Conservation (phyloP, 2,329 filamentous ascomycete species). For the Pezicula radicicola region DNA sequence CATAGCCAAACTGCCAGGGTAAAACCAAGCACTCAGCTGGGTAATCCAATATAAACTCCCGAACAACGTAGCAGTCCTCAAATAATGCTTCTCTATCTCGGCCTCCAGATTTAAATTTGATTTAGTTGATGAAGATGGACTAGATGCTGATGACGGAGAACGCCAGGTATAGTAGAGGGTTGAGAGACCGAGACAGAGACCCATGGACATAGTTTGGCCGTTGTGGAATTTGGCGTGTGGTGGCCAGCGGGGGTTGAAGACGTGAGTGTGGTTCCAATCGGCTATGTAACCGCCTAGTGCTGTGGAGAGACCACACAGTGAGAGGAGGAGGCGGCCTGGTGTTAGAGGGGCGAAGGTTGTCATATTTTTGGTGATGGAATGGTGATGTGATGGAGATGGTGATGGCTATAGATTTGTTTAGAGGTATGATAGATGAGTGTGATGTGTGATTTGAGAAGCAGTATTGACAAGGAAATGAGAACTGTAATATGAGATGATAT, state of each 20-base stretch:
- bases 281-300: constrained; percentile 26
- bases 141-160: neutral
- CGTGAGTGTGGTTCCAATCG: constrained; percentile 41
- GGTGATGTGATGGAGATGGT: no score
- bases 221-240: constrained; percentile 51
- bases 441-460: no score
- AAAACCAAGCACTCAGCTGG: constrained; percentile 39
- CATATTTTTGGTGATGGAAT: no score
- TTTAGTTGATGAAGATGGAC: no score
- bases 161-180: constrained; percentile 35
- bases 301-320: constrained; percentile 15
- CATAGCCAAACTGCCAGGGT: constrained; percentile 38
- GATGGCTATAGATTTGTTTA: no score
- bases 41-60: constrained; percentile 42
- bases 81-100: constrained; percentile 7
- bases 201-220: constrained; percentile 48
- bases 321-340: constrained; percentile 15
- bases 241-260: constrained; percentile 45
- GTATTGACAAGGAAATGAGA: no score
- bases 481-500: no score
- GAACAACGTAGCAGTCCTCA: constrained; percentile 32
- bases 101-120: neutral
- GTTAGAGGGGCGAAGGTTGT: neutral
- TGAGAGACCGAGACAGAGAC: constrained; percentile 34
- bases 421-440: no score